Evolutionary conservation across 129 eudicot species (phyloP), one percentile per base, ranked within the genome.

Genomic region (Escallonia rubra): DNA sequence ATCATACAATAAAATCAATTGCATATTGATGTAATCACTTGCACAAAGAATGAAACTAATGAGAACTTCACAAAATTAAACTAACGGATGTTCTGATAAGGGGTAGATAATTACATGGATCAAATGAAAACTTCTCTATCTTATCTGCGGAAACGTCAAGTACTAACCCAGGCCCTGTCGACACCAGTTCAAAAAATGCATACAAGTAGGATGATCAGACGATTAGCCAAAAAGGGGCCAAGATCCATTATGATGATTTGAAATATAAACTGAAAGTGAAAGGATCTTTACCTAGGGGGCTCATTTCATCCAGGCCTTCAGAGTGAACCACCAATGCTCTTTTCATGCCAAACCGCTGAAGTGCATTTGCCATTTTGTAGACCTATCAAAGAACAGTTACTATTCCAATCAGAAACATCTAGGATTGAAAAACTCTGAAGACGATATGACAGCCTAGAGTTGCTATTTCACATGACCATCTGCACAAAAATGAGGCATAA

Each of bases 281-380:
- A 45, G 41, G 39, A 71, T 68, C 47, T 65, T 68, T 77, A 91
- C 97, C 97, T 50, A 91, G 85, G 43, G 97, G 96, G 66, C 96
- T 87, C 93, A 87, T 91, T 74, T 91, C 97, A 75, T 87, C 97
- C 41, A 91, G 78, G 55, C 97, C 97, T 68, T 91, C 97, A 16
- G 97, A 91, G 78, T 91, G 97, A 69, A 91, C 97, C 45, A 91
- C 88, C 44, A 91, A 66, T 74, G 97, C 97, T 76, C 96, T 83
- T 69, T 85, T 83, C 96, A 91, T 91, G 83, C 97, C 97, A 65
- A 87, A 91, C 4, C 81, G 78, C 70, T 91, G 96, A 71, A 91
- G 96, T 16, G 97, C 92, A 53, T 83, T 85, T n/a, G 97, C 97
- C 96, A 91, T 91, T 79, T 87, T 91, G 43, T 70, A 59, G 55